Conservation (phyloP, 2,329 filamentous ascomycete genomes). For the Apiospora kogelbergensis region DNA sequence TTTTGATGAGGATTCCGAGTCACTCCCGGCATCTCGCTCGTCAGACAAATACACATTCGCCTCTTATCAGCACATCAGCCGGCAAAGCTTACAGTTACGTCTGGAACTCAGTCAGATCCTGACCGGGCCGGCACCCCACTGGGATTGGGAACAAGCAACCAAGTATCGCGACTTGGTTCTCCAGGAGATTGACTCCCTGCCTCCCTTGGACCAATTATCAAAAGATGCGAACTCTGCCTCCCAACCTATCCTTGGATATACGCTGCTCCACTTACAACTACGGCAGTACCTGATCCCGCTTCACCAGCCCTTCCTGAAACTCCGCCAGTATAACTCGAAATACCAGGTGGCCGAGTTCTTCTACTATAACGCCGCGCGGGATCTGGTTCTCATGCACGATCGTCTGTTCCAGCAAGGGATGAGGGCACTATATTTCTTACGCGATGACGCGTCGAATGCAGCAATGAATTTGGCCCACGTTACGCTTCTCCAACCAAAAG, state of each 20-base stretch:
- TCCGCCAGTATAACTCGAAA: slow-evolving; percentile 59
- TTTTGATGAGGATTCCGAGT: slow-evolving; percentile 53
- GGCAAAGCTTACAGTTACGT: slow-evolving; percentile 55
- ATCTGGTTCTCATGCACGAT: slow-evolving; percentile 62
- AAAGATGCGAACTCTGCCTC: slow-evolving; percentile 13
- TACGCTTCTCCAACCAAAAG: slow-evolving; percentile 58
- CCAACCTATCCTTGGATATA: slow-evolving; percentile 57
- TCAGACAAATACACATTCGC: slow-evolving; percentile 56
- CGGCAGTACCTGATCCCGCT: slow-evolving; percentile 62
- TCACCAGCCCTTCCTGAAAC: slow-evolving; percentile 60
- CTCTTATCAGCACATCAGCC: slow-evolving; percentile 58
- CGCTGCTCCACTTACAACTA: slow-evolving; percentile 59
- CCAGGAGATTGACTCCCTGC: slow-evolving; percentile 59
- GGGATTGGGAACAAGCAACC: slow-evolving; percentile 63
- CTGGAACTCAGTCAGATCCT: slow-evolving; percentile 58
- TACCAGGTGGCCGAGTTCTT: slow-evolving; percentile 64
- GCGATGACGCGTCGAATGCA: slow-evolving; percentile 59
- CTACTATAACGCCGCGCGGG: slow-evolving; percentile 62
- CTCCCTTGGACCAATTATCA: slow-evolving; percentile 49
- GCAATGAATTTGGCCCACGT: slow-evolving; percentile 63
- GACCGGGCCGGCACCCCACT: slow-evolving; percentile 52
- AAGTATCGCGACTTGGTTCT: slow-evolving; percentile 61
- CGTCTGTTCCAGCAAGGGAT: slow-evolving; percentile 59
- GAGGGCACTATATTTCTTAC: slow-evolving; percentile 58
- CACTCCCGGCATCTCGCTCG: slow-evolving; percentile 52